Evolutionary conservation across 208 protist species (phyloP), one percentile per base, ranked within the genome.

Genomic region (Crithidia fasciculata): DNA sequence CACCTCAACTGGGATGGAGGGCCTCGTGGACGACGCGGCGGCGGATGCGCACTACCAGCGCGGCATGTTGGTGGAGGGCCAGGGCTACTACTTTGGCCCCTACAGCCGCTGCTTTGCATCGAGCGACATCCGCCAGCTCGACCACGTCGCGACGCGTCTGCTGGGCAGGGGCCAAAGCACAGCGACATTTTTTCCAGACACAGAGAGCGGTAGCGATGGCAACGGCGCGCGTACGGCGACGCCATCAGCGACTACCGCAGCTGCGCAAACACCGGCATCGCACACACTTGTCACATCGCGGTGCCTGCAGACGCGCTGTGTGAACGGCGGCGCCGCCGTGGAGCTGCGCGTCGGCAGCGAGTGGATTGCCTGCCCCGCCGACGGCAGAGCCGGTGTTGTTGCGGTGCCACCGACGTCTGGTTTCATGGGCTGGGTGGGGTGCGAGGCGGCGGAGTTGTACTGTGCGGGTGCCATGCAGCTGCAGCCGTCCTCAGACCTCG

Each of bases 341-440:
- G 69, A 92, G 55, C 28, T 89, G 2, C 60, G 83, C 39, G 54
- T 89, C 3, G 75, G 80, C 36, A 65, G 54, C 9, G 36, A 40
- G 50, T 92, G 87, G 87, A 44, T 92, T 2, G 37, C 73, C 8
- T 92, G 87, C 58, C 84, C 84, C 0, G 40, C n/a, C 0, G 76
- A 92, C 62, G 84, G 87, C 45, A 28, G 40, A 8, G 72, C 82
- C 4, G 81, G 68, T 16, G 36, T 81, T 18, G 49, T 88, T 10
- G 5, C n/a, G 0, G 58, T 83, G 12, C 75, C 80, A 12, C 36
- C 53, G 2, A 47, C 50, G 0, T 82, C 77, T 0, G 82, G 82
- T 5, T 87, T 74, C 60, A 59, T 36, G 6, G 86, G 86, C 12
- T 71, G 41, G 15, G 39, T 91, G 1, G 69, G 67, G 19, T 91